phyloP scores from a whole-genome alignment of 257 asterid genomes.

The Salvia miltiorrhiza region DNA sequence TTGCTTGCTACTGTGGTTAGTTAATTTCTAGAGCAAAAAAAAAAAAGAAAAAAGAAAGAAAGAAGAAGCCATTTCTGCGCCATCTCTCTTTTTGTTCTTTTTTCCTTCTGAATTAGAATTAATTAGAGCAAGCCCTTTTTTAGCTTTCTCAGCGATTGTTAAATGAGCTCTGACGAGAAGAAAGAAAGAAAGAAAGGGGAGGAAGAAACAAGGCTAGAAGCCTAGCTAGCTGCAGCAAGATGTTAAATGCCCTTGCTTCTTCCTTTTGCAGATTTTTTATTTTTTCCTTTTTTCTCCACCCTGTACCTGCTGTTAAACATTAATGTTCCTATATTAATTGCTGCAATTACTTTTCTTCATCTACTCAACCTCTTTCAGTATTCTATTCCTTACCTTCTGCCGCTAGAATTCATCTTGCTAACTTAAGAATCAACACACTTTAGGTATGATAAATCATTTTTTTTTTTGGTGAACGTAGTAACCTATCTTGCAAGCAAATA shows the following conservation, averaged over 20 bases:
- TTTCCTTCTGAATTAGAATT: constrained; percentile 35
- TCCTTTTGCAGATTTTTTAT: constrained; percentile 15
- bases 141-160: constrained; percentile 22
- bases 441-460: no score
- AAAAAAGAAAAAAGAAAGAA: neutral
- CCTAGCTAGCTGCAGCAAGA: neutral
- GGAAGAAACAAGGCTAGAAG: neutral
- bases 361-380: constrained; percentile 27
- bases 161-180: constrained; percentile 18
- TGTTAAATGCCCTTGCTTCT: constrained; percentile 27
- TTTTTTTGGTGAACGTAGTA: no score
- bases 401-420: neutral
- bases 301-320: constrained; percentile 40
- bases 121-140: constrained; percentile 34
- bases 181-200: neutral
- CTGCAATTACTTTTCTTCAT: constrained; percentile 39
- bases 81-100: neutral
- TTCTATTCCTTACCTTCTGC: neutral
- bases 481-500: no score
- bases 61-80: constrained; percentile 14
- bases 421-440: no score
- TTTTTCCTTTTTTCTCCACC: neutral
- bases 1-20: constrained; percentile 24
- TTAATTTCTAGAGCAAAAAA: neutral
- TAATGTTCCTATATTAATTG: constrained; percentile 36